Evolutionary conservation across 2,329 filamentous ascomycete genomes (phyloP).

Genomic region (Aspergillus caelatus): DNA sequence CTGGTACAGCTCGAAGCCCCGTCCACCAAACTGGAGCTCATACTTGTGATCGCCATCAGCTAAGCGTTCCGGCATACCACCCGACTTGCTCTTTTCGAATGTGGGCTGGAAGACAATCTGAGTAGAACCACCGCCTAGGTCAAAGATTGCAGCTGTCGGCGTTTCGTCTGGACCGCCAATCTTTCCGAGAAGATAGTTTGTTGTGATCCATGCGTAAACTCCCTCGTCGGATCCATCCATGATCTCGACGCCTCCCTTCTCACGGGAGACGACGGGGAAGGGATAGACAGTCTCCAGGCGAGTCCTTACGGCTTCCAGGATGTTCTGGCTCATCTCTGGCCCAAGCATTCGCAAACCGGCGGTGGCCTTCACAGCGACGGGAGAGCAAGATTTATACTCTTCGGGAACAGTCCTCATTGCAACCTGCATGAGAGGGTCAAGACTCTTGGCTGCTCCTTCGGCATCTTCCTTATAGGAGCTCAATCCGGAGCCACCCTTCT

Average conservation of each 20-base stretch:
- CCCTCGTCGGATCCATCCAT: slow-evolving; percentile 98
- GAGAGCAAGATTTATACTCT: slow-evolving; percentile 86
- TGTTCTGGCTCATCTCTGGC: slow-evolving; percentile 75
- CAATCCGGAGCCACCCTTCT: slow-evolving; percentile 74
- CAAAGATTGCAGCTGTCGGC: slow-evolving; percentile 91
- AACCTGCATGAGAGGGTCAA: slow-evolving; percentile 84
- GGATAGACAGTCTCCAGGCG: slow-evolving; percentile 88
- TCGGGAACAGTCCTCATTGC: slow-evolving; percentile 85
- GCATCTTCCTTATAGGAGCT: slow-evolving; percentile 87
- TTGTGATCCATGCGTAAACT: slow-evolving; percentile 98
- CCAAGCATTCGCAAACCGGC: slow-evolving; percentile 90
- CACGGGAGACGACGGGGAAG: slow-evolving; percentile 87
- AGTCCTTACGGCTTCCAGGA: slow-evolving; percentile 79
- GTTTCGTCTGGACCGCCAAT: slow-evolving; percentile 90
- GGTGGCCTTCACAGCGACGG: slow-evolving; percentile 96
- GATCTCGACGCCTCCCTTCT: slow-evolving; percentile 86
- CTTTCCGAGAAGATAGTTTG: slow-evolving; percentile 97
- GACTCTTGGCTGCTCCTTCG: slow-evolving; percentile 81
- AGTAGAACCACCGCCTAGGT: slow-evolving; percentile 93
- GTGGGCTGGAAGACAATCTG: slow-evolving; percentile 98
- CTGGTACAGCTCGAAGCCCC: slow-evolving; percentile 91
- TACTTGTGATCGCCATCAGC: slow-evolving; percentile 96
- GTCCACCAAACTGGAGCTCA: slow-evolving; percentile 83
- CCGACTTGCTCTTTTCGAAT: slow-evolving; percentile 71
- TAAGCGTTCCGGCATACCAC: slow-evolving; percentile 83